Evolutionary conservation across 495 filamentous ascomycete species (phyloP).

Genomic region (Glutinoglossum americanum): DNA sequence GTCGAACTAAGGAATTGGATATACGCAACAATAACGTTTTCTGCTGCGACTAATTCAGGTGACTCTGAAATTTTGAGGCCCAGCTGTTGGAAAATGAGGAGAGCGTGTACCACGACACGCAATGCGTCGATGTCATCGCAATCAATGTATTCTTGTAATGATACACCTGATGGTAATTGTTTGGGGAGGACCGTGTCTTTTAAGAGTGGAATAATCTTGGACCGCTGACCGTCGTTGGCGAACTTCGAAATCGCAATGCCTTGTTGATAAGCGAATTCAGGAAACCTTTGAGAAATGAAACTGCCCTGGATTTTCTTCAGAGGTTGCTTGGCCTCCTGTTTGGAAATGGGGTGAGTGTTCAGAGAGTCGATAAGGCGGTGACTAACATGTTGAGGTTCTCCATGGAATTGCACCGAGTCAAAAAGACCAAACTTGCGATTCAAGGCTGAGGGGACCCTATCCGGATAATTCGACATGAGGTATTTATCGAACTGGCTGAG

Average conservation of each 20-base stretch:
- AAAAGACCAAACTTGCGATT: conserved; percentile 27
- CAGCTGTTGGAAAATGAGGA: conserved; percentile 24
- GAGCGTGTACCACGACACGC: conserved; percentile 39
- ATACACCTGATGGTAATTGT: background rate
- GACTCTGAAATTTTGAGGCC: conserved; percentile 17
- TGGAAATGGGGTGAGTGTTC: conserved; percentile 23
- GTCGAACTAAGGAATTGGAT: conserved; percentile 51
- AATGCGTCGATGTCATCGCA: conserved; percentile 33
- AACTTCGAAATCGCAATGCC: conserved; percentile 31
- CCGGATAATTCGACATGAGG: conserved; percentile 25
- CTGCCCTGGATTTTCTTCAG: conserved; percentile 45
- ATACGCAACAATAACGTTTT: conserved; percentile 59
- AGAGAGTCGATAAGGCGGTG: conserved; percentile 28
- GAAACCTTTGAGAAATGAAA: conserved; percentile 35
- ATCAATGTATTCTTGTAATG: conserved; percentile 19
- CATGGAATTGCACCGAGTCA: conserved; percentile 30
- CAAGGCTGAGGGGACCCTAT: conserved; percentile 18
- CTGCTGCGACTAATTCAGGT: conserved; percentile 21
- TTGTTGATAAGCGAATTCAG: conserved; percentile 32
- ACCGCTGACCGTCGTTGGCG: conserved; percentile 26
- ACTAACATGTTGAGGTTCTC: conserved; percentile 26
- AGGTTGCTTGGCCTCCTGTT: conserved; percentile 27
- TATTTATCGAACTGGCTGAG: conserved; percentile 44
- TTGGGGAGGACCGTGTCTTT: conserved; percentile 6
- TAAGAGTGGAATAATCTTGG: conserved; percentile 26